phyloP scores from a whole-genome alignment of 345 rosid genomes.

The Moringa oleifera region DNA sequence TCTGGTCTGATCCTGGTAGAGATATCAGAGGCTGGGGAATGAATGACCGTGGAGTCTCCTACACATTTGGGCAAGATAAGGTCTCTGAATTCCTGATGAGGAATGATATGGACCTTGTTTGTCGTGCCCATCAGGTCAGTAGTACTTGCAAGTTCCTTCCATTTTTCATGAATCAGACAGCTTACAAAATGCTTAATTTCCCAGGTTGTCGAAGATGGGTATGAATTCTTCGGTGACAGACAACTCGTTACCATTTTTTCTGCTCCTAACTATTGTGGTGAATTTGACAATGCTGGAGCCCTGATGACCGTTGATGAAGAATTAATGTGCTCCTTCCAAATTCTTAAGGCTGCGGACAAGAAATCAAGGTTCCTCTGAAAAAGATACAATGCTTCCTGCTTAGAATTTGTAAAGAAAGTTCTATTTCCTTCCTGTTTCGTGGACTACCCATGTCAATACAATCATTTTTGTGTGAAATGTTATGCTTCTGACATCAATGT shows the following conservation, averaged over 20 bases:
- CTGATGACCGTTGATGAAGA: slow-evolving; percentile 96
- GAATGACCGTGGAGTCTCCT: slow-evolving; percentile 91
- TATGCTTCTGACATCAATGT: neutral
- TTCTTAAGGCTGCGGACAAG: slow-evolving; percentile 76
- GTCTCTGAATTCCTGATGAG: slow-evolving; percentile 65
- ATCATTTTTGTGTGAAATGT: neutral
- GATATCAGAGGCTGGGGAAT: slow-evolving; percentile 85
- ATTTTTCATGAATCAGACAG: slow-evolving; percentile 3
- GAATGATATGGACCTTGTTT: slow-evolving; percentile 87
- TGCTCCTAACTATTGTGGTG: slow-evolving; percentile 93
- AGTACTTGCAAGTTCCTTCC: slow-evolving; percentile 4
- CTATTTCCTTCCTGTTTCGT: neutral
- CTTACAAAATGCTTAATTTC: slow-evolving; percentile 8
- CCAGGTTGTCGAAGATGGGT: slow-evolving; percentile 94
- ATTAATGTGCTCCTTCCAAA: slow-evolving; percentile 91
- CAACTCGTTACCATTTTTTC: slow-evolving; percentile 86
- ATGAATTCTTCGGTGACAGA: slow-evolving; percentile 85
- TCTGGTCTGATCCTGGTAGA: slow-evolving; percentile 89
- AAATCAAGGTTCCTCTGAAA: slow-evolving; percentile 38
- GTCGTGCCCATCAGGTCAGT: slow-evolving; percentile 91
- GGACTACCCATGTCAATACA: neutral
- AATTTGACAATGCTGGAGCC: slow-evolving; percentile 91
- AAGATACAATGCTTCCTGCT: neutral
- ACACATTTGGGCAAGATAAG: slow-evolving; percentile 75
- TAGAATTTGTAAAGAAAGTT: neutral